Evolutionary conservation across 2,329 filamentous ascomycete genomes (phyloP), one percentile per base, ranked within the genome.

Genomic region (Ramichloridium luteum): DNA sequence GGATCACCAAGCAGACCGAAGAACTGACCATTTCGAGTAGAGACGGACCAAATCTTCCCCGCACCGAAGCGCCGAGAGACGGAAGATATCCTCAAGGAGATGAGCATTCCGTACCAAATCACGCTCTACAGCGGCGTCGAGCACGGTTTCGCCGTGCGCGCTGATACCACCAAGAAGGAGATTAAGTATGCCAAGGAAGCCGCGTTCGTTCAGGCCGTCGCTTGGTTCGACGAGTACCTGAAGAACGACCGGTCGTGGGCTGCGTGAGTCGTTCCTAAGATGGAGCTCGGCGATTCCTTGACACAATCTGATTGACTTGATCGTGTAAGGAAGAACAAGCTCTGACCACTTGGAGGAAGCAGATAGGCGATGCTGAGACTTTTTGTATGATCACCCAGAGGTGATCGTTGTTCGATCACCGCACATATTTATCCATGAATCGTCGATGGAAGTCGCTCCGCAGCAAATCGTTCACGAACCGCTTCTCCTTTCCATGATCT

Each of bases 391-490:
- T n/a, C n/a, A n/a, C n/a, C n/a, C n/a, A n/a, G n/a, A n/a, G n/a
- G n/a, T n/a, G n/a, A n/a, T n/a, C n/a, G n/a, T n/a, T n/a, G 20
- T n/a, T 8, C 8, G 8, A 23, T 46, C 41, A 58, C 17, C 55
- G 45, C 36, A 58, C 55, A 38, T 58, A 58, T 39, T 54, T 55
- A 38, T 56, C 52, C 90, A 98, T 98, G 58, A 98, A 98, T 41
- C 85, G 77, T 61, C 86, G 90, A 65, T 98, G 90, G 58, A 98
- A 98, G 59, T 98, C 90, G 16, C 85, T 94, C 40, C 88, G 77
- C 41, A 96, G 63, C 51, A 93, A 67, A 59, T 96, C 85, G 54
- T 98, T 98, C 58, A 98, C 86, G 61, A 98, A 98, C 32, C 47
- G 41, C 48, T 54, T 55, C 60, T 71, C 74, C 64, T 80, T 85